Base-by-base conservation (phyloP, 2,329 filamentous ascomycete species). In the Neopestalotiopsis sp. region DNA sequence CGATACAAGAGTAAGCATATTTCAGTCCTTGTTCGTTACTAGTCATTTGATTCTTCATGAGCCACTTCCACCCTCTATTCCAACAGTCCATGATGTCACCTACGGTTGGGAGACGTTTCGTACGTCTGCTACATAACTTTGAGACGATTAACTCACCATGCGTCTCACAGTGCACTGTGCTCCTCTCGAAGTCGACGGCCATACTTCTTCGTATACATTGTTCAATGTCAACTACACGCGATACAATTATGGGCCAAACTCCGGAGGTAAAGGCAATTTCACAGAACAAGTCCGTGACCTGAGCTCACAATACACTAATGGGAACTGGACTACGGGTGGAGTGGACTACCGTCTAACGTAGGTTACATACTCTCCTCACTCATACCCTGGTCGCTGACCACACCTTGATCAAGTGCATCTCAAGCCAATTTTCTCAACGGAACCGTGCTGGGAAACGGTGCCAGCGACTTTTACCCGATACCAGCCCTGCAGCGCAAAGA, bases 111-210 rank as follows among this genome's bases (percentile, higher is more conserved):
- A 28, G 24, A 28, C 24, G 24, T 28, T 28, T 28, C 24, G 24
- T 3, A 28, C 24, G 24, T 28, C 24, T 28, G 24, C 24, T 28
- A 28, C 0, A 28, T 28, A 28, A 28, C 24, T 28, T 28, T 28
- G 3, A 1, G 24, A 28, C 3, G 24, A 28, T 28, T 2, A 28
- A 28, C 24, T 28, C 3, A 28, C 4, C 3, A 3, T 28, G 24
- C 24, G 24, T 28, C 24, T 28, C 3, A 28, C 3, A 28, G 24
- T 73, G 9, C 58, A 72, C 4, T 73, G 69, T 32, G 69, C 69
- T 7, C 71, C 71, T 2, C 57, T 73, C 1, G 17, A 17, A 13
- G 17, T 13, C 5, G 13, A 13, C 13, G 42, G 42, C 13, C 4
- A 49, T 49, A n/a, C 13, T 17, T 5, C 13, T 5, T 49, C 12